These are phyloP conservation scores for Trebouxiophyceae sp. DNA, from an alignment of 163 green algal species.

Conservation along the genomic window DNA sequence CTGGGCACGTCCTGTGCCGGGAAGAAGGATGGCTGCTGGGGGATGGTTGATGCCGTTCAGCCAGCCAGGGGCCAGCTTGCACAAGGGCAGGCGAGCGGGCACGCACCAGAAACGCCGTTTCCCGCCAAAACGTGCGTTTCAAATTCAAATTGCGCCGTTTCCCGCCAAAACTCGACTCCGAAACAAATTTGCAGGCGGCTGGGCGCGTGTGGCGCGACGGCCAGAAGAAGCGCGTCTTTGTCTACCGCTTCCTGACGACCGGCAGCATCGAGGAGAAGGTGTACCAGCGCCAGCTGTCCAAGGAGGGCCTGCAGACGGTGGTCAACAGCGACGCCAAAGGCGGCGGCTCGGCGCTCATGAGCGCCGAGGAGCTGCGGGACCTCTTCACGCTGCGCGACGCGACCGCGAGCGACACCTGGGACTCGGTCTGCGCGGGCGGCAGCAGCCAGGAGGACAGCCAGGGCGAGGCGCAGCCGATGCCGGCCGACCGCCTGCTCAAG, in stretches of 20 bases:
- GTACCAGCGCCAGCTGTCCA: constrained; percentile 94
- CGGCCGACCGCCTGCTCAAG: not conserved
- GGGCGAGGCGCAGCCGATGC: not conserved
- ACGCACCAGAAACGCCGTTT: no score
- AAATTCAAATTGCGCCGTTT: no score
- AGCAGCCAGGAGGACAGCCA: not conserved
- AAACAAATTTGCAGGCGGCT: constrained; percentile 63
- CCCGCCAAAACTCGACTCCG: no score
- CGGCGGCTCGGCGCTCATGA: constrained; percentile 43
- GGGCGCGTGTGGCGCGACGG: constrained; percentile 92
- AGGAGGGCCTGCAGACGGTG: constrained; percentile 86
- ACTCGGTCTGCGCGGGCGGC: constrained; percentile 49
- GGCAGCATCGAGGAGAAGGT: constrained; percentile 99
- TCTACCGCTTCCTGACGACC: constrained; percentile 94
- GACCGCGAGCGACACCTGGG: constrained; percentile 81
- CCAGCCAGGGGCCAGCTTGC: no score
- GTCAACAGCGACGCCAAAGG: constrained; percentile 41
- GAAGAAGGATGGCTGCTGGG: no score
- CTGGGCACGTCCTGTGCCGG: no score
- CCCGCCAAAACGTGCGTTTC: no score
- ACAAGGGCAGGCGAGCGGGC: no score
- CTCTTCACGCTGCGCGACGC: constrained; percentile 76
- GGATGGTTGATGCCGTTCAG: no score
- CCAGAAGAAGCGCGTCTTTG: constrained; percentile 92
- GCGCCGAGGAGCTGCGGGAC: constrained; percentile 74